phyloP scores from a whole-genome alignment of 1,284 basidiomycete genomes.

The Ustilago nuda region DNA sequence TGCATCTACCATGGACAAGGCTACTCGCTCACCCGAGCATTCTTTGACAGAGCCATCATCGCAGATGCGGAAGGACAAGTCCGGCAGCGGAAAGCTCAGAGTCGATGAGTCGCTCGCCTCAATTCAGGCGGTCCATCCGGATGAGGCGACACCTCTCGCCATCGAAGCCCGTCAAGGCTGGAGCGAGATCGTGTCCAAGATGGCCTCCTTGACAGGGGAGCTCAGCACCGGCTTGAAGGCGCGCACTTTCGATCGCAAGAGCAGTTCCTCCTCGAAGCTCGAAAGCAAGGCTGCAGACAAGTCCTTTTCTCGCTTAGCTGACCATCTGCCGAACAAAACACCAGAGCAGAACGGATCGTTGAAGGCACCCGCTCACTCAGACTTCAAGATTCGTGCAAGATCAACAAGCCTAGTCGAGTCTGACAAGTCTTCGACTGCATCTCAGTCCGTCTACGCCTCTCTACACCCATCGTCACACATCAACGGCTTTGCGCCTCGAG shows the following conservation, averaged over 20 bases:
- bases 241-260: constrained; percentile 20
- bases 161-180: constrained; percentile 59
- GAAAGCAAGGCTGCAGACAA: background rate
- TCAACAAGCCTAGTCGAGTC: constrained; percentile 41
- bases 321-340: background rate
- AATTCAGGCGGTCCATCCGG: constrained; percentile 29
- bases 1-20: background rate
- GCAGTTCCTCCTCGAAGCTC: constrained; percentile 1
- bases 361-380: constrained; percentile 9
- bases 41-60: background rate
- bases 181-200: constrained; percentile 56
- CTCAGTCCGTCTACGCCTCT: constrained; percentile 29
- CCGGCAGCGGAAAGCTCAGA: constrained; percentile 13
- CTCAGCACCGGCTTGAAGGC: constrained; percentile 16
- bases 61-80: background rate
- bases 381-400: constrained; percentile 34
- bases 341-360: constrained; percentile 7
- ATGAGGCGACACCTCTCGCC: constrained; percentile 21
- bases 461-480: constrained; percentile 22
- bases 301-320: background rate
- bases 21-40: background rate
- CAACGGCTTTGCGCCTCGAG: constrained; percentile 27
- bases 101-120: constrained; percentile 26
- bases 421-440: constrained; percentile 27
- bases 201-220: constrained; percentile 36